Percentiles rank a stretch among this genome's conserved stretches.
Evolutionary conservation across 441 rosid species (phyloP).

Genomic region (Eutrema salsugineum): DNA sequence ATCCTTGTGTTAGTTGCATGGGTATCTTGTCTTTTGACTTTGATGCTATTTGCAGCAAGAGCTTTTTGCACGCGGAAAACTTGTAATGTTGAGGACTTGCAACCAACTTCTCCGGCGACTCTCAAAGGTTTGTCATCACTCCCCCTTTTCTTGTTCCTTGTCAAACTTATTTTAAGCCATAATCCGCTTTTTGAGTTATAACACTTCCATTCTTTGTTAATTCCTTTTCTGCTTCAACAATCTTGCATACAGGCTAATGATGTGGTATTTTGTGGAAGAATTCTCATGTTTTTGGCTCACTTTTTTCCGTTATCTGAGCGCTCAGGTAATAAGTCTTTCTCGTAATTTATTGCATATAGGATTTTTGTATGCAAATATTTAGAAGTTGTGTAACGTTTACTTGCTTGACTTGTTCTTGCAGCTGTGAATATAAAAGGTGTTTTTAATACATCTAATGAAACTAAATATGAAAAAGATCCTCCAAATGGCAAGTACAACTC

Average conservation of each 20-base stretch:
- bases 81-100: slow-evolving; percentile 98
- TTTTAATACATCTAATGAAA: slow-evolving; percentile 94
- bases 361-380: not conserved
- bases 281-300: slow-evolving; percentile 95
- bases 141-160: not conserved
- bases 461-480: slow-evolving; percentile 90
- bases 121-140: slow-evolving; percentile 60
- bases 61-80: slow-evolving; percentile 98
- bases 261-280: slow-evolving; percentile 95
- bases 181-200: slow-evolving; percentile 1
- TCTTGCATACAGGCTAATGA: slow-evolving; percentile 72
- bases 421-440: slow-evolving; percentile 98
- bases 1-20: not conserved
- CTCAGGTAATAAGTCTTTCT: slow-evolving; percentile 57
- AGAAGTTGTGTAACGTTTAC: slow-evolving; percentile 5
- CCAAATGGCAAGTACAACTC: slow-evolving; percentile 57
- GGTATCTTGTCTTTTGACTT: slow-evolving; percentile 5
- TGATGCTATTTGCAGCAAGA: slow-evolving; percentile 64
- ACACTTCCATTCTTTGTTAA: not conserved
- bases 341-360: not conserved
- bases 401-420: slow-evolving; percentile 41
- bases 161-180: not conserved
- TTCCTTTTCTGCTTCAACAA: not conserved
- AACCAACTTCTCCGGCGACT: slow-evolving; percentile 99
- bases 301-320: slow-evolving; percentile 96